phyloP scores from a whole-genome alignment of 306 rosid species.

The Carpinus viminea region DNA sequence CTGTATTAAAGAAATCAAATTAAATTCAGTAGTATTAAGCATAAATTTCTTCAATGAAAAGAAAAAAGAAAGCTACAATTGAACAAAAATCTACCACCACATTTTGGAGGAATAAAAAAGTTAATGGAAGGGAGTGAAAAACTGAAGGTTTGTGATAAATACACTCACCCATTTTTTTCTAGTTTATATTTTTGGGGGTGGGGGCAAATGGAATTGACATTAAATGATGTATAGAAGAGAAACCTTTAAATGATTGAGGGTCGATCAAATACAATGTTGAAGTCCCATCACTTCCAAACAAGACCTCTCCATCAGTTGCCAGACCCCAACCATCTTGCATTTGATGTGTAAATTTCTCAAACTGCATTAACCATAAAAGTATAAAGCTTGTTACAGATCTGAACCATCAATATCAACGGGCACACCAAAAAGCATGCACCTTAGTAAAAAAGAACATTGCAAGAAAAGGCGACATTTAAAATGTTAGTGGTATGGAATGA shows the following conservation, averaged over 20 bases:
- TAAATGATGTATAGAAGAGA: constrained; percentile 4
- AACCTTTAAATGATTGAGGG: constrained; percentile 71
- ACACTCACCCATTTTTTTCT: no score
- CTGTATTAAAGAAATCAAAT: constrained; percentile 43
- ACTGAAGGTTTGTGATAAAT: neutral
- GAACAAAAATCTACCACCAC: neutral
- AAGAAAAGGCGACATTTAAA: constrained; percentile 1
- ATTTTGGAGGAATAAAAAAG: neutral
- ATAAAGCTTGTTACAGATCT: constrained; percentile 25
- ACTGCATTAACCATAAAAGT: constrained; percentile 37
- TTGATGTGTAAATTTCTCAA: constrained; percentile 62
- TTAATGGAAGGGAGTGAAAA: neutral
- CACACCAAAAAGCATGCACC: constrained; percentile 11
- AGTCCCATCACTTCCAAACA: constrained; percentile 93
- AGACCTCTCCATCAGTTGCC: constrained; percentile 80
- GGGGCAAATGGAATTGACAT: neutral
- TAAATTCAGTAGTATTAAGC: constrained; percentile 11
- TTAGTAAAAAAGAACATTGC: constrained; percentile 5
- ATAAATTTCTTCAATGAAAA: constrained; percentile 14
- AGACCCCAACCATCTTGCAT: constrained; percentile 98
- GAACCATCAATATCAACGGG: constrained; percentile 8
- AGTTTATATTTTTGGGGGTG: no score
- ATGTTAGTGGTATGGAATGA: neutral
- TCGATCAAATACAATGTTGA: constrained; percentile 72
- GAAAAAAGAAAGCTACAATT: neutral